Conservation (phyloP, 169 alveolate genomes). For the Cryptosporidium tyzzeri region DNA sequence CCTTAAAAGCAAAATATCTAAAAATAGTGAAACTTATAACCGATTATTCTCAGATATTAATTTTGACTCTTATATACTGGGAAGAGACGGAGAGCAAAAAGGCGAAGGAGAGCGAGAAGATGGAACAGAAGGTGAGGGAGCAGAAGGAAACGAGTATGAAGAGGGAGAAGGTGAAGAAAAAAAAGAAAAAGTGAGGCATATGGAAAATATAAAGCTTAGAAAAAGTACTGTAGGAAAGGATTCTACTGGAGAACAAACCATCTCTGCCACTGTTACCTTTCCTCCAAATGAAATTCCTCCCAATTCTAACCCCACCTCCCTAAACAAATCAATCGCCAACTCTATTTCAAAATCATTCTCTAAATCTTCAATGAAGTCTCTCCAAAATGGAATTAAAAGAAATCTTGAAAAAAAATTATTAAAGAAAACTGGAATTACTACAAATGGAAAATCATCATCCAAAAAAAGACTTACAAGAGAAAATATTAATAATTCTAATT, state of each 20-base stretch:
- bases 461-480: neutral
- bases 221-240: too few relatives aligned
- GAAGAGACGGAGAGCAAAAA: neutral
- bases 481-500: neutral
- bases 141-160: too few relatives aligned
- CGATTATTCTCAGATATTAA: constrained; percentile 24
- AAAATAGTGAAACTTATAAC: constrained; percentile 18
- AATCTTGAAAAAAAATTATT: constrained; percentile 23
- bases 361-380: constrained; percentile 31
- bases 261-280: too few relatives aligned
- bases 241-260: neutral
- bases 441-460: neutral
- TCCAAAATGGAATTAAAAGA: constrained; percentile 44
- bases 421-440: neutral
- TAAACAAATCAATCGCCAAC: constrained; percentile 10
- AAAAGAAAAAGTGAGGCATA: too few relatives aligned
- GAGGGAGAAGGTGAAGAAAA: too few relatives aligned
- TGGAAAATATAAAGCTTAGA: too few relatives aligned
- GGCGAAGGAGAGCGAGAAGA: neutral
- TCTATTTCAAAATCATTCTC: constrained; percentile 54
- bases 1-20: constrained; percentile 13
- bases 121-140: too few relatives aligned
- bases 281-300: too few relatives aligned
- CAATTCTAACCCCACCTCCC: neutral
- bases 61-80: neutral